Evolutionary conservation across 371 early-diverging fungal species (phyloP).

Genomic region (Mucor mucedo): DNA sequence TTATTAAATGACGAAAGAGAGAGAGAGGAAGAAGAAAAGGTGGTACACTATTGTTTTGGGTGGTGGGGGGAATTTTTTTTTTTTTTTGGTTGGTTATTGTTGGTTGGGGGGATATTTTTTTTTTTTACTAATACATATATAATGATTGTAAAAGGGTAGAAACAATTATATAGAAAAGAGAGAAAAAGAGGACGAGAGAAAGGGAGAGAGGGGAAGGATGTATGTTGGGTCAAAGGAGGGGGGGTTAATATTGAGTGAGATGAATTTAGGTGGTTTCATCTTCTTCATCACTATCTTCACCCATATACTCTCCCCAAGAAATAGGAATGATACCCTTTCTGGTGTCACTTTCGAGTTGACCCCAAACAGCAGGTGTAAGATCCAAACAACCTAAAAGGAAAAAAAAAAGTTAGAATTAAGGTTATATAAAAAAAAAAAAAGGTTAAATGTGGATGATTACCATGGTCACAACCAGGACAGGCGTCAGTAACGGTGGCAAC

Average conservation of each 20-base stretch:
- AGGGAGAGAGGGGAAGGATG: not conserved
- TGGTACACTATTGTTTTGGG: slow-evolving; percentile 6
- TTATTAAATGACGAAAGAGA: not conserved
- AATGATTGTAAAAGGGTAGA: not conserved
- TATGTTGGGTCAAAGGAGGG: not conserved
- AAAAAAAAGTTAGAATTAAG: not conserved
- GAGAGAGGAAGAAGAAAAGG: not conserved
- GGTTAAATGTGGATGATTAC: slow-evolving; percentile 14
- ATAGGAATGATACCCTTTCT: slow-evolving; percentile 61
- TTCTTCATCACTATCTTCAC: slow-evolving; percentile 13
- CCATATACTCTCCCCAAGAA: slow-evolving; percentile 47
- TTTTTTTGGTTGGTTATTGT: slow-evolving; percentile 3
- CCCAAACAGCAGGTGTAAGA: slow-evolving; percentile 66
- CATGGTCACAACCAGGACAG: slow-evolving; percentile 39
- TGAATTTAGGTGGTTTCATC: slow-evolving; percentile 9
- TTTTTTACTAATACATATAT: slow-evolving; percentile 18
- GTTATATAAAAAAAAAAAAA: too few relatives aligned
- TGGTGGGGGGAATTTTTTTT: not conserved
- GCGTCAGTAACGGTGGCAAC: slow-evolving; percentile 41
- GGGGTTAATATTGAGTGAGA: not conserved
- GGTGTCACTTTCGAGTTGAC: slow-evolving; percentile 49
- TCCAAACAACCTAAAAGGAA: slow-evolving; percentile 41
- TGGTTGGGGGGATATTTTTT: not conserved
- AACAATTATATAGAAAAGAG: slow-evolving; percentile 11
- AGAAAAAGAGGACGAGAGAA: not conserved